These are phyloP conservation scores for Carex myosuroides DNA, from an alignment of 176 grass and related monocot species.

Conservation along the genomic window DNA sequence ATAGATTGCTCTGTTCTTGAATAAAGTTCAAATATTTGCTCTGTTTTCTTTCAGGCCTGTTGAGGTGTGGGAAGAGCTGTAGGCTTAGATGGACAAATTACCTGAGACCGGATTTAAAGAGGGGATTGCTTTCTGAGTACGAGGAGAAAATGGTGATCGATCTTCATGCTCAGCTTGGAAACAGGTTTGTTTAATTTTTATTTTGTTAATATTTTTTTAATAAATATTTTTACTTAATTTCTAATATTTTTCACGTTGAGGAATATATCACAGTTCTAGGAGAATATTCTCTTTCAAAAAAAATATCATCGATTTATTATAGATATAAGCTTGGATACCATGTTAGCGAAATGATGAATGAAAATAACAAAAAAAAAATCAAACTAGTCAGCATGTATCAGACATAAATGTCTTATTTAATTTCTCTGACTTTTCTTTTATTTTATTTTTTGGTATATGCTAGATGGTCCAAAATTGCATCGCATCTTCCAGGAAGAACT, in stretches of 20 bases:
- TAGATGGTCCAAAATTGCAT: slow-evolving; percentile 92
- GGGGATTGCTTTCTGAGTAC: slow-evolving; percentile 48
- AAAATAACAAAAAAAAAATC: not conserved
- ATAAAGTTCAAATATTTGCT: not conserved
- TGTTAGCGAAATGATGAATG: not conserved
- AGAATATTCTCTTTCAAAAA: not conserved
- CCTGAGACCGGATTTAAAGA: slow-evolving; percentile 75
- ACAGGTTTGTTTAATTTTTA: slow-evolving; percentile 33
- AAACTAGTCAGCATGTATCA: not conserved
- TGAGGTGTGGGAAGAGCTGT: slow-evolving; percentile 93
- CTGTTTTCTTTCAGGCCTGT: slow-evolving; percentile 32
- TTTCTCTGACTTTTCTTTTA: not conserved
- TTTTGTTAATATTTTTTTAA: not conserved
- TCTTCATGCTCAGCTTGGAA: slow-evolving; percentile 78
- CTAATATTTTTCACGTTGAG: not conserved
- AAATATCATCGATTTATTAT: not conserved
- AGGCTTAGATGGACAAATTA: slow-evolving; percentile 88
- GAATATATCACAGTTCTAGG: not conserved
- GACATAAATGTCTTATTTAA: not conserved
- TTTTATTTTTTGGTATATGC: not conserved
- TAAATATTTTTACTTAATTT: not conserved
- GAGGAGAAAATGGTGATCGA: slow-evolving; percentile 78
- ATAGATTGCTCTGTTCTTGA: slow-evolving; percentile 1
- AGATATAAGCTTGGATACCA: not conserved
- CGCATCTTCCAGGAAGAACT: slow-evolving; percentile 65